Conservation (phyloP, 805 yeast species). For the Tetrapisispora pingtungensis region DNA sequence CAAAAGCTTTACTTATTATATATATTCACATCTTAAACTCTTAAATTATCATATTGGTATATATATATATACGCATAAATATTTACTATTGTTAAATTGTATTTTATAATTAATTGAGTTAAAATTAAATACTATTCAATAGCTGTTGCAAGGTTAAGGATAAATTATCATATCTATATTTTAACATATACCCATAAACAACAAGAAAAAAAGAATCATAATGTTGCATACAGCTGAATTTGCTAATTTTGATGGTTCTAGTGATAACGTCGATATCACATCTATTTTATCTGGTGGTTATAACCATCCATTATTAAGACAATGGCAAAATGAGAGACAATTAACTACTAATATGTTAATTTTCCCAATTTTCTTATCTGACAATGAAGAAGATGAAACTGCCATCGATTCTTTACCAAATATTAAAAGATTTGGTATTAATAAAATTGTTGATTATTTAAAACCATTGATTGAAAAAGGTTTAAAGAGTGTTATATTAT, state of each 20-base stretch:
- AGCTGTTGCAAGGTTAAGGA: too few relatives aligned
- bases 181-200: neutral
- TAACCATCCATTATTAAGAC: conserved; percentile 77
- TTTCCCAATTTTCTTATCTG: conserved; percentile 82
- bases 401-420: conserved; percentile 73
- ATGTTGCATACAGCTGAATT: conserved; percentile 59
- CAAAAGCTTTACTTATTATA: too few relatives aligned
- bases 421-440: conserved; percentile 78
- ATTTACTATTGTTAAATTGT: too few relatives aligned
- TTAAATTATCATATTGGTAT: too few relatives aligned
- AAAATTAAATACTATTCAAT: too few relatives aligned
- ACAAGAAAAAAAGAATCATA: too few relatives aligned
- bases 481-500: conserved; percentile 71
- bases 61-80: too few relatives aligned
- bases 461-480: conserved; percentile 67
- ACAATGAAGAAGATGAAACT: conserved; percentile 68
- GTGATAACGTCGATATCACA: conserved; percentile 41
- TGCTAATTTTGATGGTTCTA: conserved; percentile 38
- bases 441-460: conserved; percentile 66
- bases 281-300: conserved; percentile 90
- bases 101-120: too few relatives aligned
- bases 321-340: conserved; percentile 85
- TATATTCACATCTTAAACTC: too few relatives aligned
- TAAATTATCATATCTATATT: too few relatives aligned
- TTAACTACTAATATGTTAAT: conserved; percentile 82